Evolutionary conservation across 1,284 basidiomycete species (phyloP), one percentile per base, ranked within the genome.

Genomic region (Trichosporon sp.): DNA sequence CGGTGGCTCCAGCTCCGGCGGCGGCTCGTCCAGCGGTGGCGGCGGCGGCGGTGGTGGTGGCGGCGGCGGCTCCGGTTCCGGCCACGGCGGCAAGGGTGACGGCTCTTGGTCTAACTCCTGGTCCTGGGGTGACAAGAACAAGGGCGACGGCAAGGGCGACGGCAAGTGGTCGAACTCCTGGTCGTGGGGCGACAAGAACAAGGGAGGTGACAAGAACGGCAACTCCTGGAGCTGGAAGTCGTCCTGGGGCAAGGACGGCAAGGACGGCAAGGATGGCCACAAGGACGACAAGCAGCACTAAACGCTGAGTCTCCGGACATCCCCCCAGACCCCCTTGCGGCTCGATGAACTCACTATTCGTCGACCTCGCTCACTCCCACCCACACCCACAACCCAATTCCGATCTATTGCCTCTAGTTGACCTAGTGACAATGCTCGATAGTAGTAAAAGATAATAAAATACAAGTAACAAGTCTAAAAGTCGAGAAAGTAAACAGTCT

Each of bases 401-500:
- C 40, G 40, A 44, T 44, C 19, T 16, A 44, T 44, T 54, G 49
- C 49, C 49, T 31, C 49, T 54, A 54, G 49, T 54, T 54, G 49
- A 54, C 14, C 49, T 54, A 54, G 49, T 31, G 49, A 54, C 49
- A 54, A 54, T 54, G 49, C 49, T 54, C 27, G 27, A 4, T 54
- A 54, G 31, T 54, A 29, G 27, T 29, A 54, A 54, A 54, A 54
- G 11, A 23, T 52, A 52, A 52, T 54, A 29, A 54, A 29, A 5
- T 27, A n/a, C 49, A 29, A n/a, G 49, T 54, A 54, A 54, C 49
- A 29, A 54, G 49, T 44, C n/a, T 29, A 27, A 54, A 54, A 31
- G 49, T 54, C 31, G 49, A 54, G 49, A 54, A 54, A 54, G 49
- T 54, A 54, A 54, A 54, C 31, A n/a, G 49, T 10, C 49, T n/a